Evolutionary conservation across 495 filamentous ascomycete species (phyloP).

Genomic region (Pseudoneurospora amorphoporcata): DNA sequence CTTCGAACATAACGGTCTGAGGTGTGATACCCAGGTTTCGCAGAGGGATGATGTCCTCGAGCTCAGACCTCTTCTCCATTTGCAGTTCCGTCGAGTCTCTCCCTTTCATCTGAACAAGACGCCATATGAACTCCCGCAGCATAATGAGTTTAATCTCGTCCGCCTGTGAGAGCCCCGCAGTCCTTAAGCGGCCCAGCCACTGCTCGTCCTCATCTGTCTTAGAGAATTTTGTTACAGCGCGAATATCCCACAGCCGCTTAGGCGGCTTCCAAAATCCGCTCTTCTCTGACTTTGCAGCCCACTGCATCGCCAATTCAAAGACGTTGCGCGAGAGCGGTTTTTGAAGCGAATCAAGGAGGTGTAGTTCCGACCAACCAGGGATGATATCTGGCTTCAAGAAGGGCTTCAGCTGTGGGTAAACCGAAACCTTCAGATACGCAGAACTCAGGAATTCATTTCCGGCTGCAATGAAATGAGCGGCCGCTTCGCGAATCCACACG

Average conservation of each 20-base stretch:
- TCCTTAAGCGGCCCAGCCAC: conserved; percentile 78
- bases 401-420: conserved; percentile 65
- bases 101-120: conserved; percentile 58
- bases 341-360: conserved; percentile 73
- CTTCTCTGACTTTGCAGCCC: conserved; percentile 71
- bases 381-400: conserved; percentile 65
- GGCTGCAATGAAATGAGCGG: conserved; percentile 69
- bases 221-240: conserved; percentile 34
- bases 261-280: conserved; percentile 79
- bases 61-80: conserved; percentile 16
- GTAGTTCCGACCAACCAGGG: conserved; percentile 54
- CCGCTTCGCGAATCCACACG: conserved; percentile 85
- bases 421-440: conserved; percentile 74
- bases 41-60: conserved; percentile 62
- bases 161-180: conserved; percentile 68
- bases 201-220: conserved; percentile 95
- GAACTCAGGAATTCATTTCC: conserved; percentile 66
- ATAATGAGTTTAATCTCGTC: conserved; percentile 87
- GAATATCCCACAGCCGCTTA: conserved; percentile 46
- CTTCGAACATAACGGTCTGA: conserved; percentile 89
- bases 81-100: conserved; percentile 39
- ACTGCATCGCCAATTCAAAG: conserved; percentile 75
- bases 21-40: conserved; percentile 62
- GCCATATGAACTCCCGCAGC: conserved; percentile 87
- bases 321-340: conserved; percentile 68